phyloP scores from a whole-genome alignment of 2,329 filamentous ascomycete species.

The Alternaria panax region DNA sequence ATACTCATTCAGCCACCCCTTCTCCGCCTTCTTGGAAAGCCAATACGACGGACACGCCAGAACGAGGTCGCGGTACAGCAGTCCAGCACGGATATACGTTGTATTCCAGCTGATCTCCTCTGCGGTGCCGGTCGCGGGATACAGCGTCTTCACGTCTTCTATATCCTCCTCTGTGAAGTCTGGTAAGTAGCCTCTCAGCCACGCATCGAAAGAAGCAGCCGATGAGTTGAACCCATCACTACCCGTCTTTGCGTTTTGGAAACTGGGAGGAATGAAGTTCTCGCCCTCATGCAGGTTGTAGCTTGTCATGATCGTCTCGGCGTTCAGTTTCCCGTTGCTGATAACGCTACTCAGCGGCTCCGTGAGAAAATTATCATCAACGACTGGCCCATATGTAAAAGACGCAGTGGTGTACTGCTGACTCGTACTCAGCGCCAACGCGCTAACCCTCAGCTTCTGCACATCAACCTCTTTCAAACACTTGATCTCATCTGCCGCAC shows the following conservation, averaged over 20 bases:
- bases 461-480: slow-evolving; percentile 65
- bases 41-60: slow-evolving; percentile 68
- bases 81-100: slow-evolving; percentile 61
- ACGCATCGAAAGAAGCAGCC: slow-evolving; percentile 58
- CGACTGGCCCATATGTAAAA: slow-evolving; percentile 68
- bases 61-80: slow-evolving; percentile 66
- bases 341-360: slow-evolving; percentile 57
- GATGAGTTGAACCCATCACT: slow-evolving; percentile 60
- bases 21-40: slow-evolving; percentile 57
- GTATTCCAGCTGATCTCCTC: slow-evolving; percentile 62
- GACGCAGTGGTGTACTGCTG: slow-evolving; percentile 64
- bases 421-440: slow-evolving; percentile 56
- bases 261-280: slow-evolving; percentile 64
- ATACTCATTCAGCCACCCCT: slow-evolving; percentile 66
- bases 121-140: slow-evolving; percentile 57
- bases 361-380: slow-evolving; percentile 63
- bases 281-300: slow-evolving; percentile 71
- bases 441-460: slow-evolving; percentile 62
- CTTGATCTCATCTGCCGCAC: slow-evolving; percentile 52
- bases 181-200: slow-evolving; percentile 64
- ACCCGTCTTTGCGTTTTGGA: slow-evolving; percentile 47
- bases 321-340: slow-evolving; percentile 51
- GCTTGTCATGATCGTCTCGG: slow-evolving; percentile 60
- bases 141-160: slow-evolving; percentile 52
- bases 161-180: slow-evolving; percentile 53